Percentiles rank a stretch among this genome's conserved stretches.
Conservation (phyloP, 2,329 filamentous ascomycete species). For the Verticillium isaacii region DNA sequence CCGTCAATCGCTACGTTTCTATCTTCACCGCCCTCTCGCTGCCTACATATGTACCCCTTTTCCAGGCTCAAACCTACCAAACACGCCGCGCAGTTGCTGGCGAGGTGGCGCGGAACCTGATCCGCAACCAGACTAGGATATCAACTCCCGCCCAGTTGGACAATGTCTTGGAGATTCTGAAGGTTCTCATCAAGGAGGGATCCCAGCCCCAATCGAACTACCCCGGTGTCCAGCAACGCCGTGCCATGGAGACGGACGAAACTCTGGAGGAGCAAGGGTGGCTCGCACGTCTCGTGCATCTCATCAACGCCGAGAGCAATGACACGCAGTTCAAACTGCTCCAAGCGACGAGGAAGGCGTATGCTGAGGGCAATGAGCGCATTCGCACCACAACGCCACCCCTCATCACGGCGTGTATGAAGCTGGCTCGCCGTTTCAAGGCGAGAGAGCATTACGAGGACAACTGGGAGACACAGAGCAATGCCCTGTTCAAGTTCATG, state of each 20-base stretch:
- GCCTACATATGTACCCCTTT: conserved; percentile 84
- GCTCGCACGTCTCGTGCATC: conserved; percentile 87
- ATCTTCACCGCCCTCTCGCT: conserved; percentile 95
- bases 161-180: conserved; percentile 81
- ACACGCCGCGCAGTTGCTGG: conserved; percentile 87
- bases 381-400: conserved; percentile 95
- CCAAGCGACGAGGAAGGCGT: conserved; percentile 81
- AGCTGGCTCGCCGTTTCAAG: conserved; percentile 85
- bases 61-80: conserved; percentile 87
- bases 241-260: conserved; percentile 83
- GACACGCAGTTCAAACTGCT: conserved; percentile 92
- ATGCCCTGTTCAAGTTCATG: conserved; percentile 90
- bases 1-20: conserved; percentile 83
- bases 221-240: conserved; percentile 72
- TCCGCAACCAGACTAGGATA: conserved; percentile 77
- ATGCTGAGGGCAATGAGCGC: conserved; percentile 86
- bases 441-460: conserved; percentile 76
- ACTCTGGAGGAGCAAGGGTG: conserved; percentile 97
- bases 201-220: conserved; percentile 81
- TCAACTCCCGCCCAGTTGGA: conserved; percentile 75
- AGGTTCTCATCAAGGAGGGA: conserved; percentile 90
- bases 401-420: conserved; percentile 83
- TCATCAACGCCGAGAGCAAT: conserved; percentile 79
- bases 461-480: conserved; percentile 60
- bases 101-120: conserved; percentile 77